Conservation (phyloP, 768 basidiomycete genomes). For the Heimioporus sp. region DNA sequence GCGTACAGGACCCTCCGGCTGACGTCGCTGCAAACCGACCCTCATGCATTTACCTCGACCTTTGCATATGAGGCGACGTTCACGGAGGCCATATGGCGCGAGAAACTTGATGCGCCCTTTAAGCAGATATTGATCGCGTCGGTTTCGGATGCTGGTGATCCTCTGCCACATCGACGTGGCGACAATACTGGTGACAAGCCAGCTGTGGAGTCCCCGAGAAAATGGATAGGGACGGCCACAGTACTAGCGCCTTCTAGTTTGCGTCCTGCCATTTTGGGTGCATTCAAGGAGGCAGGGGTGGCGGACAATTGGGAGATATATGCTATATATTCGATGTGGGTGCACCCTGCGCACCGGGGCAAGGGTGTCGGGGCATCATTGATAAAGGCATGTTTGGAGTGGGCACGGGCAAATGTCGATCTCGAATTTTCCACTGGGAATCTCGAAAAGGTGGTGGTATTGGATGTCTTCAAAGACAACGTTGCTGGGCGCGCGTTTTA, state of each 20-base stretch:
- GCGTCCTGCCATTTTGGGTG: not conserved
- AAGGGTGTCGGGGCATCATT: slow-evolving; percentile 18
- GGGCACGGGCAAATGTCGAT: slow-evolving; percentile 20
- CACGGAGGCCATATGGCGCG: slow-evolving; percentile 21
- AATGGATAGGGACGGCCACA: slow-evolving; percentile 22
- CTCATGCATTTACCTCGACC: slow-evolving; percentile 18
- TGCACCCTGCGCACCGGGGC: slow-evolving; percentile 26
- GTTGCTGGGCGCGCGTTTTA: slow-evolving; percentile 16
- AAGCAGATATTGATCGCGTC: slow-evolving; percentile 18
- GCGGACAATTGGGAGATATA: slow-evolving; percentile 19
- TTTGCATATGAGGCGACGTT: slow-evolving; percentile 21
- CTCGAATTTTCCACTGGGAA: slow-evolving; percentile 1
- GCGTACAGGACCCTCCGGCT: slow-evolving; percentile 22
- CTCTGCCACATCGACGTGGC: not conserved
- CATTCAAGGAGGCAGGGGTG: slow-evolving; percentile 14
- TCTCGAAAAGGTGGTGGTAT: slow-evolving; percentile 15
- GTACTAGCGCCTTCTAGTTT: slow-evolving; percentile 15
- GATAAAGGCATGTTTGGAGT: slow-evolving; percentile 20
- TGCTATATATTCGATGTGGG: slow-evolving; percentile 25
- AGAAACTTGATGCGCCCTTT: slow-evolving; percentile 13
- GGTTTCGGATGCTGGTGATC: not conserved
- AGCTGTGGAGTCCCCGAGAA: not conserved
- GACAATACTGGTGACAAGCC: not conserved
- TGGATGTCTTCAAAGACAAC: slow-evolving; percentile 17
- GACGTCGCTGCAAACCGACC: slow-evolving; percentile 20